Conservation (phyloP, 2,329 filamentous ascomycete genomes). For the Cryphonectria japonica region DNA sequence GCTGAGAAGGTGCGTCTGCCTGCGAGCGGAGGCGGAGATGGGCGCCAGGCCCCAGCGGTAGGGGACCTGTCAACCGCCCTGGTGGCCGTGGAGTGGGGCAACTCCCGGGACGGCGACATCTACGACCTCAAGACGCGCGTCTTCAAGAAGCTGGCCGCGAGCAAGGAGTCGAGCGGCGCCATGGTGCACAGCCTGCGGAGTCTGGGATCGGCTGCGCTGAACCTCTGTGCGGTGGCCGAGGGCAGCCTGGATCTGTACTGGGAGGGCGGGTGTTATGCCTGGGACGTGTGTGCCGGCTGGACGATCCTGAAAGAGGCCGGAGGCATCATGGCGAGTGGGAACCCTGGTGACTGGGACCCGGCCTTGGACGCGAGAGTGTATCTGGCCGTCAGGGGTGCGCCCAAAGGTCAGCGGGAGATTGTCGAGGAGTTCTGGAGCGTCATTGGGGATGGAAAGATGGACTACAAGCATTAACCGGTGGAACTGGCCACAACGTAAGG, state of each 20-base stretch:
- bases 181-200: conserved; percentile 79
- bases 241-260: conserved; percentile 76
- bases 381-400: conserved; percentile 64
- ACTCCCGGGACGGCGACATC: conserved; percentile 67
- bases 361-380: conserved; percentile 63
- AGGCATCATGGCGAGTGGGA: conserved; percentile 72
- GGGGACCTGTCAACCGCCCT: conserved; percentile 64
- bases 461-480: conserved; percentile 41
- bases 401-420: conserved; percentile 62
- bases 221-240: conserved; percentile 72
- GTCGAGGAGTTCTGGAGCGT: conserved; percentile 68
- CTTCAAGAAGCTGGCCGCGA: conserved; percentile 63
- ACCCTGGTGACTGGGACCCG: conserved; percentile 72
- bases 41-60: conserved; percentile 57
- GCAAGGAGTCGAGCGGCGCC: conserved; percentile 64
- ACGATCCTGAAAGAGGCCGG: conserved; percentile 75
- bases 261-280: conserved; percentile 84
- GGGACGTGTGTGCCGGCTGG: conserved; percentile 85
- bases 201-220: conserved; percentile 74
- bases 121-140: conserved; percentile 70
- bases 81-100: conserved; percentile 75
- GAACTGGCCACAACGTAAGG: neutral
- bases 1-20: conserved; percentile 39
- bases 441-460: conserved; percentile 58
- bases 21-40: conserved; percentile 42